Evolutionary conservation across 1,139 yeast species (phyloP), one percentile per base, ranked within the genome.

Genomic region (Kurtzmaniella quercitrusa): DNA sequence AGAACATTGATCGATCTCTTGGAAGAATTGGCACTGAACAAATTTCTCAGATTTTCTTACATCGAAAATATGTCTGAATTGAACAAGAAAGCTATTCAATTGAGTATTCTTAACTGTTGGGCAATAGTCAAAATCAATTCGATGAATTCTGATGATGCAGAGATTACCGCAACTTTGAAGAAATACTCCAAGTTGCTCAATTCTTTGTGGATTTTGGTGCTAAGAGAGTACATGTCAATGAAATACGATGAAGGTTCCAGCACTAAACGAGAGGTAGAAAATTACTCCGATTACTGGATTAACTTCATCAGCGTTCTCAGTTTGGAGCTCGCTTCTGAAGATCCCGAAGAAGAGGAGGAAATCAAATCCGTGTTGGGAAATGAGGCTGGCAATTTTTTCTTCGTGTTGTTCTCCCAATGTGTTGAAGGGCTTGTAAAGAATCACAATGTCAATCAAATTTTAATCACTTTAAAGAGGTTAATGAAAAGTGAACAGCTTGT

Each of bases 81-180:
- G 48, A 85, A 91, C 1, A 79, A 80, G 49, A 78, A 79, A 41
- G 79, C 83, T 47, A 74, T 89, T 40, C 82, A 82, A 50, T 65
- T 89, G 17, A 79, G 94, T 0, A 78, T 89, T 36, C 69, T 93
- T 48, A 84, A 89, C 49, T 82, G 96, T 33, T 93, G 98, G 98
- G 96, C 98, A 0, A 77, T 82, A 42, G 66, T 93, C 42, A 81
- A 80, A 45, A 76, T 86, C 29, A 70, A 79, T 24, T 75, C n/a
- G 50, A 57, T 3, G 47, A 27, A 27, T 7, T 9, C 55, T 15
- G 75, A 69, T 41, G 36, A 31, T 31, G 56, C 62, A 1, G 75
- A 69, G 42, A 54, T 72, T 29, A 48, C 54, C 15, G 66, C 58
- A 2, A 75, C 85, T 12, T 69, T 85, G n/a, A 62, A 69, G 17